Conservation (phyloP, 169 alveolate species). For the Cryptosporidium xiaoi region DNA sequence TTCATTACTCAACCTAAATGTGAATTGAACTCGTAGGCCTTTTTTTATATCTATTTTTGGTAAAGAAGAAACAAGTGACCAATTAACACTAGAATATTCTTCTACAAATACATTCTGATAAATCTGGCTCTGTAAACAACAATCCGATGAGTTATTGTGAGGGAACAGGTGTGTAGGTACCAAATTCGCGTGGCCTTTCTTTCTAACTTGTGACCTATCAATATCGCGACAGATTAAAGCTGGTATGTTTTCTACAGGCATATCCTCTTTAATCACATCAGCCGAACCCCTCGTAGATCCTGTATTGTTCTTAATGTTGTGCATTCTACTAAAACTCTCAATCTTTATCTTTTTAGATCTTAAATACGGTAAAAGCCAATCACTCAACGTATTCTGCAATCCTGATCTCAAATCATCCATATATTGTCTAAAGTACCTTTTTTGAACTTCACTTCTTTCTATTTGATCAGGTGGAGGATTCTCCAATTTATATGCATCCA, state of each 20-base stretch:
- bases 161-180: constrained; percentile 62
- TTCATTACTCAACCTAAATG: neutral
- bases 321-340: constrained; percentile 9
- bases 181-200: constrained; percentile 65
- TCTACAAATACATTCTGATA: constrained; percentile 59
- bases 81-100: constrained; percentile 29
- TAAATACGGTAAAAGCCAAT: constrained; percentile 55
- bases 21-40: constrained; percentile 47
- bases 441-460: constrained; percentile 2
- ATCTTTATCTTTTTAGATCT: constrained; percentile 39
- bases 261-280: constrained; percentile 17
- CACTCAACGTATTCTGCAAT: constrained; percentile 33
- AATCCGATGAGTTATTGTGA: constrained; percentile 56
- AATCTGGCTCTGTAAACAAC: constrained; percentile 49
- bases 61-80: constrained; percentile 32
- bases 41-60: constrained; percentile 53
- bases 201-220: constrained; percentile 53
- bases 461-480: constrained; percentile 52
- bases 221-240: constrained; percentile 55
- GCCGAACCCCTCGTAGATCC: constrained; percentile 22
- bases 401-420: constrained; percentile 69
- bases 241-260: constrained; percentile 41
- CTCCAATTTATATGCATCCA: constrained; percentile 14
- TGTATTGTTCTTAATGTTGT: constrained; percentile 1
- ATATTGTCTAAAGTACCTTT: constrained; percentile 8